A percentile compares a stretch with the other conserved stretches of the same genome.
These are phyloP conservation scores for Sphagnurus paluster DNA, from an alignment of 1,284 basidiomycete genomes.

Conservation along the genomic window DNA sequence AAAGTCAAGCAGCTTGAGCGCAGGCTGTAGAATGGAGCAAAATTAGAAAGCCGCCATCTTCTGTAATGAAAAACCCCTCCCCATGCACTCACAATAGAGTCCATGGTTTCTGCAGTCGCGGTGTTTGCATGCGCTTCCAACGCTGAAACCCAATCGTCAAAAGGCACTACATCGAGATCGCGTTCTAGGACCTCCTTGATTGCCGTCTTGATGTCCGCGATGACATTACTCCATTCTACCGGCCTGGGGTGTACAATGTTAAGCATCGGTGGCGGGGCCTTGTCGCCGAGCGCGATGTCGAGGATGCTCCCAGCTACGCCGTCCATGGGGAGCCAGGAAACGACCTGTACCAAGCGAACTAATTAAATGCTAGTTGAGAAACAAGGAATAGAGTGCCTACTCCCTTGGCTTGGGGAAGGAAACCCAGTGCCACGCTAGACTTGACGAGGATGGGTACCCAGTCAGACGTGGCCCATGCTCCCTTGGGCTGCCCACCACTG, in stretches of 20 bases:
- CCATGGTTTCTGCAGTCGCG: conserved; percentile 1
- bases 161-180: conserved; percentile 27
- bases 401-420: conserved; percentile 13
- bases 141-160: conserved; percentile 30
- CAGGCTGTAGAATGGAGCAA: conserved; percentile 3
- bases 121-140: conserved; percentile 23
- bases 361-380: no score
- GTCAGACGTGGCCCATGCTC: conserved; percentile 26
- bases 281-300: conserved; percentile 25
- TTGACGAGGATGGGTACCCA: conserved; percentile 29
- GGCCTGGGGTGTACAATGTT: conserved; percentile 40
- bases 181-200: conserved; percentile 20
- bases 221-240: conserved; percentile 28
- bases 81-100: conserved; percentile 6
- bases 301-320: no score
- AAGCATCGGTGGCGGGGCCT: conserved; percentile 21
- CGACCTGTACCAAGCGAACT: conserved; percentile 23
- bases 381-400: conserved; percentile 5
- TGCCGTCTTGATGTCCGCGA: conserved; percentile 14
- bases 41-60: neutral
- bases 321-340: conserved; percentile 35
- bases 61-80: neutral
- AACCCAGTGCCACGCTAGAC: conserved; percentile 24
- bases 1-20: conserved; percentile 28
- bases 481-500: conserved; percentile 21